Evolutionary conservation across 78 protist species (phyloP).

Genomic region (Emiliania huxleyi): DNA sequence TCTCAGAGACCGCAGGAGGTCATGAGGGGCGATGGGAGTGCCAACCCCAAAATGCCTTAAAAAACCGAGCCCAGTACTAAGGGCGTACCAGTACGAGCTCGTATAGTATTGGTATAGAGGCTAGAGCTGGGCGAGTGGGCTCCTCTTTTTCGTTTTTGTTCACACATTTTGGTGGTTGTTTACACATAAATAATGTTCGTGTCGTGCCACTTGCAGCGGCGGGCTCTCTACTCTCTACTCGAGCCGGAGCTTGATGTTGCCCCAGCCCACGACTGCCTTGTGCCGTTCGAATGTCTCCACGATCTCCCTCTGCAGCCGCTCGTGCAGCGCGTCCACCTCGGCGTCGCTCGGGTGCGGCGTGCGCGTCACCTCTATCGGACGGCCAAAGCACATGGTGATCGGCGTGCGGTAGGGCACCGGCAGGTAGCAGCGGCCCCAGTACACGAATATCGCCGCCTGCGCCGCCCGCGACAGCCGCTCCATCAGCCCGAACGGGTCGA

Average conservation of each 20-base stretch:
- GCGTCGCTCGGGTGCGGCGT: not conserved
- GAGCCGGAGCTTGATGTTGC: not conserved
- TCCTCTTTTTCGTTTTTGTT: too few species aligned
- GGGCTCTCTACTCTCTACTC: too few species aligned
- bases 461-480: not conserved
- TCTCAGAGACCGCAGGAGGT: too few species aligned
- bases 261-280: not conserved
- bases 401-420: slow-evolving; percentile 2
- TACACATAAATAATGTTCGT: too few species aligned
- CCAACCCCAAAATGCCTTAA: too few species aligned
- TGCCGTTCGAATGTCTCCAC: not conserved
- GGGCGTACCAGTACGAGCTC: too few species aligned
- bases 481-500: not conserved
- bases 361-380: not conserved
- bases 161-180: too few species aligned
- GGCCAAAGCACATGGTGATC: not conserved
- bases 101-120: too few species aligned
- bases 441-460: not conserved
- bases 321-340: slow-evolving; percentile 6
- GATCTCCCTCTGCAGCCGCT: not conserved
- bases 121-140: too few species aligned
- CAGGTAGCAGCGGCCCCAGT: slow-evolving; percentile 2
- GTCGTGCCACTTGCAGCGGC: too few species aligned
- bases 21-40: too few species aligned
- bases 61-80: too few species aligned